Percentiles rank a stretch among this genome's conserved stretches.
Conservation (phyloP, 2,329 filamentous ascomycete genomes). For the Raffaelea ambrosiae region DNA sequence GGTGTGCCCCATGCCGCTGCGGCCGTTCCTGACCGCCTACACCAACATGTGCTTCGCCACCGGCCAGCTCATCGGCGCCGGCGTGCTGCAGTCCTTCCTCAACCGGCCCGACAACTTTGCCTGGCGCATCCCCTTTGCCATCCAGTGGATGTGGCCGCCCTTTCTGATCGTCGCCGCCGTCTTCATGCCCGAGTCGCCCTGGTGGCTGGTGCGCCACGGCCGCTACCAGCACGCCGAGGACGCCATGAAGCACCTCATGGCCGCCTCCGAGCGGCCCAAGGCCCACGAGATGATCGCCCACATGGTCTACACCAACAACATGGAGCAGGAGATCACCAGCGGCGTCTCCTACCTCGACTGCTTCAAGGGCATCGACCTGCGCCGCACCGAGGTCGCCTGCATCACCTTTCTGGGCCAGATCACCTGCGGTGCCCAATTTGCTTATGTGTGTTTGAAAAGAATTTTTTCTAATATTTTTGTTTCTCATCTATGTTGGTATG, state of each 20-base stretch:
- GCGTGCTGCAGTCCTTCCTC: conserved; percentile 16
- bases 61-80: conserved; percentile 16
- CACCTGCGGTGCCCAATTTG: conserved; percentile 24
- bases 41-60: conserved; percentile 36
- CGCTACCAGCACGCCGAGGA: conserved; percentile 29
- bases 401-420: conserved; percentile 31
- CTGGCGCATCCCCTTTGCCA: conserved; percentile 29
- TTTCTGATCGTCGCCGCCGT: conserved; percentile 13
- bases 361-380: conserved; percentile 37
- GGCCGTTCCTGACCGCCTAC: conserved; percentile 33
- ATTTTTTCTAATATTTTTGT: not conserved
- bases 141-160: conserved; percentile 35
- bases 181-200: conserved; percentile 18
- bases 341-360: conserved; percentile 35
- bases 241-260: conserved; percentile 27
- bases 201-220: conserved; percentile 37
- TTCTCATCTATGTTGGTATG: conserved; percentile 14
- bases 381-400: conserved; percentile 36
- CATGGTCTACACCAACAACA: conserved; percentile 49
- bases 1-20: conserved; percentile 31
- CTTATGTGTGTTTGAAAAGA: not conserved
- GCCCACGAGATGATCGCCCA: conserved; percentile 40
- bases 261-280: conserved; percentile 26
- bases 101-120: conserved; percentile 9
- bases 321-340: conserved; percentile 38